Conservation (phyloP, 1,284 basidiomycete species). For the Neotropicomus parvogracilis region DNA sequence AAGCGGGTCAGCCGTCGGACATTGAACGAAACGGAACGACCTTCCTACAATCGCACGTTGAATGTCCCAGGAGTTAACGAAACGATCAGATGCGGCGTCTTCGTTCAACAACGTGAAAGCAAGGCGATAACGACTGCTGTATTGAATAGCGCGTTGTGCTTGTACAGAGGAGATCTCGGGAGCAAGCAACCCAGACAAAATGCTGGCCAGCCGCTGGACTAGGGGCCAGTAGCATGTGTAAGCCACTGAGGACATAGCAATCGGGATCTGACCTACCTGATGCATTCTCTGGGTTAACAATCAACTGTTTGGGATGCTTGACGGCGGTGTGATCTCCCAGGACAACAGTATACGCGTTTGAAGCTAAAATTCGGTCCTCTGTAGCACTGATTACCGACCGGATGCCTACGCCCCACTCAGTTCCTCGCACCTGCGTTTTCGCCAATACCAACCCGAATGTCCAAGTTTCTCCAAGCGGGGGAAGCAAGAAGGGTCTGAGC, state of each 20-base stretch:
- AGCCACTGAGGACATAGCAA: slow-evolving; percentile 9
- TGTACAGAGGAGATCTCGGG: slow-evolving; percentile 45
- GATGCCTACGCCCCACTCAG: background rate
- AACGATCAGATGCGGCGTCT: slow-evolving; percentile 67
- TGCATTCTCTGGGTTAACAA: slow-evolving; percentile 25
- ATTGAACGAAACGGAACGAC: slow-evolving; percentile 26
- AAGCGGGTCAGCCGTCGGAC: slow-evolving; percentile 15
- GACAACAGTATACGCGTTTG: slow-evolving; percentile 22
- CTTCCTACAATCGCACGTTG: slow-evolving; percentile 59
- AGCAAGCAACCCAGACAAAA: slow-evolving; percentile 47
- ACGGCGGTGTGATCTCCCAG: slow-evolving; percentile 28
- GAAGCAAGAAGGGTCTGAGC: slow-evolving; percentile 19
- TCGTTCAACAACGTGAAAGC: slow-evolving; percentile 86
- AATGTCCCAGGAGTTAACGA: slow-evolving; percentile 71
- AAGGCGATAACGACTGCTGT: slow-evolving; percentile 74
- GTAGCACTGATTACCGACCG: slow-evolving; percentile 11
- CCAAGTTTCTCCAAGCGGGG: slow-evolving; percentile 39
- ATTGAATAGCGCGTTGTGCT: slow-evolving; percentile 64
- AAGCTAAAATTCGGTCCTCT: slow-evolving; percentile 15
- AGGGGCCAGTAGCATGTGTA: slow-evolving; percentile 4
- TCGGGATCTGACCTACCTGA: slow-evolving; percentile 25
- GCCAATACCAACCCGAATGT: slow-evolving; percentile 31
- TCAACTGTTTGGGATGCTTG: slow-evolving; percentile 20
- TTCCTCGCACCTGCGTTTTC: slow-evolving; percentile 28
- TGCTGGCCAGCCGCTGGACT: slow-evolving; percentile 36